Conservation (phyloP, 2,329 filamentous ascomycete genomes). For the Diplodia scrobiculata region DNA sequence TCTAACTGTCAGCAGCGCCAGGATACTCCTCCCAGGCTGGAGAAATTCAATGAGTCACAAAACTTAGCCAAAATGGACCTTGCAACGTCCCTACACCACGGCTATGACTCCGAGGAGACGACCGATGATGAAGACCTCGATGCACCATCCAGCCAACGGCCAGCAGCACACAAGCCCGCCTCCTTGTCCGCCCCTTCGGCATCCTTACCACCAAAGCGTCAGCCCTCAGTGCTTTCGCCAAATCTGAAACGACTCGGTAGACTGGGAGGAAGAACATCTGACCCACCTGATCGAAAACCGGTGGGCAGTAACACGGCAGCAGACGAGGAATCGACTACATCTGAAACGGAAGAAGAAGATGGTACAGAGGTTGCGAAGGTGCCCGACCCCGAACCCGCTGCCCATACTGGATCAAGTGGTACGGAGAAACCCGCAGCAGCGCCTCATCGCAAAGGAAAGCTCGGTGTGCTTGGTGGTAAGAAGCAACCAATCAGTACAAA, state of each 20-base stretch:
- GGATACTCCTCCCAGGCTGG: constrained; percentile 22
- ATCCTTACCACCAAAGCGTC: not conserved
- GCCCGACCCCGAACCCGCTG: not conserved
- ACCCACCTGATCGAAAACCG: not conserved
- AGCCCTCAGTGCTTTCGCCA: not conserved
- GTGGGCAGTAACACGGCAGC: too few relatives aligned
- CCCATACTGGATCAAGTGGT: not conserved
- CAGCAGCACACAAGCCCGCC: not conserved
- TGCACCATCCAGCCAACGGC: constrained; percentile 34
- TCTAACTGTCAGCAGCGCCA: constrained; percentile 14
- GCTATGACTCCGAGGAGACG: constrained; percentile 38
- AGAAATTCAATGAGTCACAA: not conserved
- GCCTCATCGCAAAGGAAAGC: constrained; percentile 19
- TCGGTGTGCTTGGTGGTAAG: constrained; percentile 33
- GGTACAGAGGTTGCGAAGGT: not conserved
- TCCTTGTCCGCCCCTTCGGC: not conserved
- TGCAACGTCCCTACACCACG: not conserved
- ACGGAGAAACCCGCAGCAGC: not conserved
- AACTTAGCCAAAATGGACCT: not conserved
- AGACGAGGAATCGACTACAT: not conserved
- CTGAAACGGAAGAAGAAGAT: constrained; percentile 20
- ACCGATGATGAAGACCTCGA: constrained; percentile 48
- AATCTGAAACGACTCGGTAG: constrained; percentile 9
- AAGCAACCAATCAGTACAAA: not conserved
- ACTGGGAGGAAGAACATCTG: not conserved